These are phyloP conservation scores for Colletotrichum euphorbiae DNA, from an alignment of 2,329 filamentous ascomycete genomes.

Conservation along the genomic window DNA sequence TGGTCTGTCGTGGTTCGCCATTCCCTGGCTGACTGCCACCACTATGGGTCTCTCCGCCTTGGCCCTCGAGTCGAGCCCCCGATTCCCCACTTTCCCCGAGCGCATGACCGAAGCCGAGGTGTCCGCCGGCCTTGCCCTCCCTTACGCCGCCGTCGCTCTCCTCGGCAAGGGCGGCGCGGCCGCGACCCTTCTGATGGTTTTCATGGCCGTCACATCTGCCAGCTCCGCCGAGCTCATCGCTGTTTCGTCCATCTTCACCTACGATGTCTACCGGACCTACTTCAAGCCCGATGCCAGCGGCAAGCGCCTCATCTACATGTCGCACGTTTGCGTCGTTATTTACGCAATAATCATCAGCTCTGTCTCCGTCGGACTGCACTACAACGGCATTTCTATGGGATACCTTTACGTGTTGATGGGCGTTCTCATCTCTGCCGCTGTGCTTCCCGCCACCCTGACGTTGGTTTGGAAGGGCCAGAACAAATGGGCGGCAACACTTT, in stretches of 20 bases:
- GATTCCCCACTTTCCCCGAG: constrained; percentile 74
- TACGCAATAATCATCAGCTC: constrained; percentile 83
- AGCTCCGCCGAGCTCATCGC: constrained; percentile 84
- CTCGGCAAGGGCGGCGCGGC: constrained; percentile 81
- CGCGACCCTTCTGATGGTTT: constrained; percentile 79
- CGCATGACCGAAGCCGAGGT: constrained; percentile 79
- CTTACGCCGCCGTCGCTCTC: constrained; percentile 81
- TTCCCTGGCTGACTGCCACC: constrained; percentile 85
- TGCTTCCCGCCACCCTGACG: constrained; percentile 84
- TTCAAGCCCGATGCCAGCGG: constrained; percentile 83
- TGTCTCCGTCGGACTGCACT: constrained; percentile 80
- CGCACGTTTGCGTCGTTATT: constrained; percentile 74
- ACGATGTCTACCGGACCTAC: constrained; percentile 90
- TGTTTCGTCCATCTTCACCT: constrained; percentile 86
- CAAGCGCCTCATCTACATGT: constrained; percentile 82
- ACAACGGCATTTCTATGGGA: constrained; percentile 85
- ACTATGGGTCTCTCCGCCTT: constrained; percentile 84
- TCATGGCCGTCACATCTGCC: constrained; percentile 86
- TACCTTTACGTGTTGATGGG: constrained; percentile 93
- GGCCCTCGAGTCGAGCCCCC: constrained; percentile 76
- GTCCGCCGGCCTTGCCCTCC: constrained; percentile 79
- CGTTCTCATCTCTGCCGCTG: constrained; percentile 86
- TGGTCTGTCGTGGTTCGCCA: constrained; percentile 85
- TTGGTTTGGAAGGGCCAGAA: constrained; percentile 86
- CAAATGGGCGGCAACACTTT: constrained; percentile 74